phyloP scores from a whole-genome alignment of 768 basidiomycete species.

The Mycena polygramma region DNA sequence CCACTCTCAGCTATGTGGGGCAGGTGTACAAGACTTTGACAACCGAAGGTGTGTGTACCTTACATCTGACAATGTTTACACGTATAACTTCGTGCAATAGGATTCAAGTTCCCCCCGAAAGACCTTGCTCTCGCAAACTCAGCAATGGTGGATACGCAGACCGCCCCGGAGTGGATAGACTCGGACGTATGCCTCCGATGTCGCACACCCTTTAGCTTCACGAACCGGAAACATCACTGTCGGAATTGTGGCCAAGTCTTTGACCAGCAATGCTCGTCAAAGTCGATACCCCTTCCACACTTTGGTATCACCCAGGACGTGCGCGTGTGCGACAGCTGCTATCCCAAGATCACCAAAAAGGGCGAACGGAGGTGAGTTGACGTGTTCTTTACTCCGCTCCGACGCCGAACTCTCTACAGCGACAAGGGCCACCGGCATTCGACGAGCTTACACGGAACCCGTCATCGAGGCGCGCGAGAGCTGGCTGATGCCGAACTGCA shows the following conservation, averaged over 20 bases:
- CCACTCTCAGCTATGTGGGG: conserved; percentile 77
- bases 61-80: background rate
- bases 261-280: conserved; percentile 92
- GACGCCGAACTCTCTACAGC: conserved; percentile 38
- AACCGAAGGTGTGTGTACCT: conserved; percentile 70
- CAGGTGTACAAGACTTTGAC: conserved; percentile 85
- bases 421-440: conserved; percentile 69
- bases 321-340: conserved; percentile 93
- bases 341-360: conserved; percentile 80
- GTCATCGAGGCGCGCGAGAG: conserved; percentile 71
- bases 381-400: background rate
- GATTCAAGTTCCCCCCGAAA: conserved; percentile 88
- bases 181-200: conserved; percentile 96
- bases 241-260: conserved; percentile 98
- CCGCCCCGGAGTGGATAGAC: conserved; percentile 97
- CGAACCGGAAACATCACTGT: conserved; percentile 98
- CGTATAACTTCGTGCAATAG: conserved; percentile 50
- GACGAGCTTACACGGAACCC: conserved; percentile 64
- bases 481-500: conserved; percentile 90
- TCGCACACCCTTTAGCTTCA: conserved; percentile 90
- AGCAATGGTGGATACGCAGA: conserved; percentile 91
- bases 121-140: conserved; percentile 77
- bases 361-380: conserved; percentile 65
- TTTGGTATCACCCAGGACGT: conserved; percentile 95
- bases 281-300: conserved; percentile 87